Conservation (phyloP, 768 basidiomycete genomes). For the Podaxis sp. region DNA sequence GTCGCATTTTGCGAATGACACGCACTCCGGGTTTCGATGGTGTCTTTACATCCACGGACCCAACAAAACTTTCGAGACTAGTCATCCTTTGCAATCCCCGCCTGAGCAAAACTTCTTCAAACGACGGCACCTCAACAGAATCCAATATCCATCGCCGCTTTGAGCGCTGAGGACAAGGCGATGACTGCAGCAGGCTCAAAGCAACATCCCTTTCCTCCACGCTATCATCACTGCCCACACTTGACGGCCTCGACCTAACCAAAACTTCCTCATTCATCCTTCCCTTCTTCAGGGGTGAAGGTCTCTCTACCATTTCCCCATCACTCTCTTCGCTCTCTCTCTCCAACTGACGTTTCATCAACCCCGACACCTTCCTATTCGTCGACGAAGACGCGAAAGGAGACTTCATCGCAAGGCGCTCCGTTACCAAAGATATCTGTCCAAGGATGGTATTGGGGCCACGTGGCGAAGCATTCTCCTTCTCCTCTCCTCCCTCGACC, state of each 20-base stretch:
- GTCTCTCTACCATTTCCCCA: conserved; percentile 17
- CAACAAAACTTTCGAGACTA: conserved; percentile 1
- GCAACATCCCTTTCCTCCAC: conserved; percentile 27
- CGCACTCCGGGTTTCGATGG: conserved; percentile 4
- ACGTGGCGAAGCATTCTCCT: conserved; percentile 57
- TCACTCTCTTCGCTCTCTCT: conserved; percentile 30
- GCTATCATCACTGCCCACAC: conserved; percentile 20
- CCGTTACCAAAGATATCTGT: conserved; percentile 33
- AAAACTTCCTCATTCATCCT: conserved; percentile 2
- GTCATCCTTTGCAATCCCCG: neutral
- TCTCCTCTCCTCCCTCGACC: conserved; percentile 36
- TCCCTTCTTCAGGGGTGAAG: conserved; percentile 19
- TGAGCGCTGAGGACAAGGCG: neutral
- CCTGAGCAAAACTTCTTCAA: conserved; percentile 2
- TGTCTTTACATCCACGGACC: neutral
- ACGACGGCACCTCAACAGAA: conserved; percentile 27
- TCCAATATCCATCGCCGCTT: conserved; percentile 49
- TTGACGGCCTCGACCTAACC: neutral
- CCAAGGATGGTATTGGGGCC: neutral
- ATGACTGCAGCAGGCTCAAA: conserved; percentile 3
- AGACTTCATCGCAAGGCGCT: conserved; percentile 39
- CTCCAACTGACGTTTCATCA: conserved; percentile 34
- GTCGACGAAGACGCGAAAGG: conserved; percentile 18
- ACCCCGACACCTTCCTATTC: neutral
- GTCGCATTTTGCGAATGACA: conserved; percentile 3